Evolutionary conservation across 2,329 filamentous ascomycete species (phyloP).

Genomic region (Xylariomycetidae sp.): DNA sequence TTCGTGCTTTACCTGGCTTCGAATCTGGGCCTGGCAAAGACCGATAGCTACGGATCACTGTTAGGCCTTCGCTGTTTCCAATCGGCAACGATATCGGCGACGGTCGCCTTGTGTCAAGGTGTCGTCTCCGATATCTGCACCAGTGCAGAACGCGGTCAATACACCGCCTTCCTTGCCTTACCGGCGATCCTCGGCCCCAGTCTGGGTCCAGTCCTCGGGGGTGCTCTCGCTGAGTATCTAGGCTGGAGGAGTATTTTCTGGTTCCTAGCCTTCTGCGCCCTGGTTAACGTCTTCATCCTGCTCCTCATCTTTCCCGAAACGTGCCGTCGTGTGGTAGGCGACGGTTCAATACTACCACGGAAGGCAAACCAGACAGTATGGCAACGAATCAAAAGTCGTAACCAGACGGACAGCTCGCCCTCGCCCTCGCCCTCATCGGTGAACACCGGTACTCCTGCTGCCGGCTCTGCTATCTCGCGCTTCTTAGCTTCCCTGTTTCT

Average conservation of each 20-base stretch:
- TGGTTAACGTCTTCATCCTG: constrained; percentile 30
- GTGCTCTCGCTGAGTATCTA: constrained; percentile 22
- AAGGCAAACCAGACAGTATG: neutral
- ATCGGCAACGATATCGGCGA: constrained; percentile 45
- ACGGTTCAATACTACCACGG: constrained; percentile 3
- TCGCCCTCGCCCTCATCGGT: neutral
- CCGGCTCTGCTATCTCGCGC: constrained; percentile 23
- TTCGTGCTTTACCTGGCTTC: constrained; percentile 38
- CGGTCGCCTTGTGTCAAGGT: constrained; percentile 43
- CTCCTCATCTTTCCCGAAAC: constrained; percentile 31
- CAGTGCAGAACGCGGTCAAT: constrained; percentile 47
- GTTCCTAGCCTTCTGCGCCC: constrained; percentile 39
- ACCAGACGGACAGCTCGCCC: neutral
- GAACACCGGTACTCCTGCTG: neutral
- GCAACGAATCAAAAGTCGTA: neutral
- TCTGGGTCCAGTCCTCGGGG: constrained; percentile 39
- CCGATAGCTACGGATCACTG: constrained; percentile 35
- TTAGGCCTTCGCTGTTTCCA: constrained; percentile 44
- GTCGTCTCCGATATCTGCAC: constrained; percentile 54
- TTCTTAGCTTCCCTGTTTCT: constrained; percentile 45
- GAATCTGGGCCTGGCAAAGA: constrained; percentile 37
- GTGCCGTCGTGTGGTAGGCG: constrained; percentile 4
- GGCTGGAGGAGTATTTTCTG: constrained; percentile 51
- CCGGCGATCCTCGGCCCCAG: constrained; percentile 35
- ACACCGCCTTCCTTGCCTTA: constrained; percentile 41